Evolutionary conservation across 2,329 filamentous ascomycete species (phyloP), one percentile per base, ranked within the genome.

Genomic region (Colletotrichum simmondsii): DNA sequence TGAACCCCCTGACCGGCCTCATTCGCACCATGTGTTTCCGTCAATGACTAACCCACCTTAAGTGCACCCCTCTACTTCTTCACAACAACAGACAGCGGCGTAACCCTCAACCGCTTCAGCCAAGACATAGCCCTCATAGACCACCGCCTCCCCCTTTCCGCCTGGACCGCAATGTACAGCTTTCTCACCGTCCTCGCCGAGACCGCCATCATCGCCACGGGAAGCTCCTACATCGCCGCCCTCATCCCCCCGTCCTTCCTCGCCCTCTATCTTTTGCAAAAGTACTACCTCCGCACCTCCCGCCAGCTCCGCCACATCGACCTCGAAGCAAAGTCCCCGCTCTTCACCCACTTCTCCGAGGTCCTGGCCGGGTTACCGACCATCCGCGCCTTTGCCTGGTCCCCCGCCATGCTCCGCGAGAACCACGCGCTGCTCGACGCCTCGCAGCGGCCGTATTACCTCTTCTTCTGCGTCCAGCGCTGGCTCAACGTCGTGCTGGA

Each of bases 291-390:
- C n/a, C 82, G 86, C 6, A 90, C 88, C 1, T 89, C 87, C 0
- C 86, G 87, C 4, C 88, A 90, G 68, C 78, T 90, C 7, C 84
- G 89, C 62, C 83, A 88, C 32, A 79, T 90, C 8, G 88, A 90
- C 75, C 81, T 90, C 0, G 88, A 90, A 76, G 80, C 83, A 28
- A 85, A 86, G 70, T 82, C 83, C 0, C 85, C 86, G 1, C 80
- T 89, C 0, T 88, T 86, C 75, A 85, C 86, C 0, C 85, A 89
- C 54, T 89, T 89, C 73, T 80, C 82, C 4, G 88, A 90, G 73
- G 85, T 85, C 1, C 76, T 88, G 0, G 79, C 81, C 5, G 88
- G 87, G 0, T 72, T 89, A 0, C 75, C 81, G 0, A 89, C 85
- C 0, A 84, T 90, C 53, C 85, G 87, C 10, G 84, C 88, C 0